Evolutionary conservation across 208 protist species (phyloP).

Genomic region (Wallacemonas collosoma): DNA sequence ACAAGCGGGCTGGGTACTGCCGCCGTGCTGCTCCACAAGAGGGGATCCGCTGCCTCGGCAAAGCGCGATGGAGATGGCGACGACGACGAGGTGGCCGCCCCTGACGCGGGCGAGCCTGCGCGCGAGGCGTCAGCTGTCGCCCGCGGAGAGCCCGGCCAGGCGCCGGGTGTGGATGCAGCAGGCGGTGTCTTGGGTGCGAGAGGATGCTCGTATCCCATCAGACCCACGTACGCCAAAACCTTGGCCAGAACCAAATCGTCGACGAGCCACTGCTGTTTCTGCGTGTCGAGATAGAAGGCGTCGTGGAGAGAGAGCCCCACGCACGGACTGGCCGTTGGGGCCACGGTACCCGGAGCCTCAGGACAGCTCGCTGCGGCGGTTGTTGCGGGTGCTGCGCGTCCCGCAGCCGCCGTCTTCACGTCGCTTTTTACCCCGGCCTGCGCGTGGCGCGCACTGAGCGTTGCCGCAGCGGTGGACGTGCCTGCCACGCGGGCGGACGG

Average conservation of each 20-base stretch:
- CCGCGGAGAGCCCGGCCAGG: not conserved
- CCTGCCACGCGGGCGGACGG: too few species aligned
- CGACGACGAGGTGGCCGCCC: not conserved
- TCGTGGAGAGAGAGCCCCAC: conserved; percentile 58
- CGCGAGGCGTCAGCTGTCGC: not conserved
- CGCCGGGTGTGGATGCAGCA: not conserved
- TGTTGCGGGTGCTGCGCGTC: not conserved
- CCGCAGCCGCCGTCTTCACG: too few species aligned
- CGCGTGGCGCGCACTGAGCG: too few species aligned
- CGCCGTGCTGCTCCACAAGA: conserved; percentile 23
- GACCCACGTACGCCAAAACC: conserved; percentile 66
- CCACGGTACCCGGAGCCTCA: not conserved
- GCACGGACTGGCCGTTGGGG: conserved; percentile 13
- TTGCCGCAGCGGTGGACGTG: too few species aligned
- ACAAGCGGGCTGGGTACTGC: conserved; percentile 19
- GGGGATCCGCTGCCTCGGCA: not conserved
- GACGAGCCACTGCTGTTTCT: conserved; percentile 55
- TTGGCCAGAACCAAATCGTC: conserved; percentile 75
- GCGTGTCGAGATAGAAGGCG: conserved; percentile 65
- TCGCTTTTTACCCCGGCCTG: too few species aligned
- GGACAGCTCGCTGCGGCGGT: not conserved
- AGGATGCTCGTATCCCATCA: conserved; percentile 74
- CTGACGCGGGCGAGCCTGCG: not conserved
- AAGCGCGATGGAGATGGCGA: not conserved
- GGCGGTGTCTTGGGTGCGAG: conserved; percentile 15